Evolutionary conservation across 2,329 filamentous ascomycete genomes (phyloP), one percentile per base, ranked within the genome.

Genomic region (Penicillium oxalicum): DNA sequence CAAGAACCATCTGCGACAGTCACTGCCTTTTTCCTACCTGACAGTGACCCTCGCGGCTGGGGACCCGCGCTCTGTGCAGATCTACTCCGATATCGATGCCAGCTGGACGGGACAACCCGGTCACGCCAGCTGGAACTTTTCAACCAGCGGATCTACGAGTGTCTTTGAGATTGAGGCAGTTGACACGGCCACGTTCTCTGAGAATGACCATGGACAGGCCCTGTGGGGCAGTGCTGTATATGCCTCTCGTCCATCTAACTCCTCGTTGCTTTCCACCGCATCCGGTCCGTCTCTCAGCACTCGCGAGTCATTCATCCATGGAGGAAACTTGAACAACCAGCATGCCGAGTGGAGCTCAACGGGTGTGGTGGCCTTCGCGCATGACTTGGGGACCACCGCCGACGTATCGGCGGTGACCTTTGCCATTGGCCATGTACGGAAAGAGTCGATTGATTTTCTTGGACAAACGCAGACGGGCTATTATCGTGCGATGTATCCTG

Each of bases 31-130:
- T 50, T 54, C 63, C 41, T 73, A 71, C 45, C 59, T 73, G n/a
- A 72, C 68, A 1, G 64, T 71, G 12, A 66, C 67, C 12, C 61
- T 62, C 3, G 51, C 52, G 8, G 59, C 53, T 2, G 54, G 46
- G 5, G 54, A 57, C 36, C 59, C 51, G 26, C 50, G 51, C 28
- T 50, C 56, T 8, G 60, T 73, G 7, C 69, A 73, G 48, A 59
- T 73, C 4, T 70, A 70, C 49, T 65, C 64, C 6, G 69, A 70
- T 45, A 70, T 73, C 37, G 69, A 71, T 50, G 61, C 65, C 25
- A 64, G 61, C 26, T 74, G 69, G 68, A 66, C 67, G 7, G 71
- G 64, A 5, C 61, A 66, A 24, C 55, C 59, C 4, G 54, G 47
- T 13, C 58, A 56, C 33, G 57, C 60, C 41, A 54, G 49, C 25